Evolutionary conservation across 169 alveolate genomes (phyloP), one percentile per base, ranked within the genome.

Genomic region (Cryptosporidium tyzzeri): DNA sequence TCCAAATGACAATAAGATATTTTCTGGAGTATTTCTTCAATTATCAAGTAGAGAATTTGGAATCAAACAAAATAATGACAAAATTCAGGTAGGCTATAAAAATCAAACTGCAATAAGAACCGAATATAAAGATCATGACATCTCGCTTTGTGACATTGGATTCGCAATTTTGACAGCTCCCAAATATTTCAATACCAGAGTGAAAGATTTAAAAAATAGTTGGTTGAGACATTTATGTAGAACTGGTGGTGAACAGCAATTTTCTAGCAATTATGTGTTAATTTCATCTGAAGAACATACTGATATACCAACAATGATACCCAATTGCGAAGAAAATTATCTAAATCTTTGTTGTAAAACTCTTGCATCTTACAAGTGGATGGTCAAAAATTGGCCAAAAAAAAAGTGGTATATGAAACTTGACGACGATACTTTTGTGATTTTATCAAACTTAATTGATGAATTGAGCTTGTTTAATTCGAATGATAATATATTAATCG

Each of bases 321-420:
- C 89, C 23, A 31, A 80, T 45, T 80, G 89, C 39, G 75, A 80
- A 23, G 89, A 80, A 44, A 62, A 65, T 53, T 80, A 80, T 65
- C 68, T 62, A 5, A 80, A 80, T 44, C 59, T 80, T 31, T 80
- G 89, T 62, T 80, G 89, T 37, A 80, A 80, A 80, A 80, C 89
- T 3, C 45, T 80, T 26, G 89, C 89, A 39, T 80, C 89, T 10
- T 80, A 26, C 44, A 48, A 80, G 44, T 80, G 89, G 89, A 80
- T 80, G 89, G 45, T 80, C 8, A 48, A 62, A 23, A 65, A 62
- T 80, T 80, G 89, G 89, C 80, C 89, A 26, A 73, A 80, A 62
- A 80, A 80, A 62, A 80, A 80, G 31, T 80, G 89, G 89, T 80
- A 80, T 29, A 80, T 80, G 89, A 80, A 80, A 62, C 65, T 80